Evolutionary conservation across 352 stramenopile genomes (phyloP).

Genomic region (Peronospora belbahrii): DNA sequence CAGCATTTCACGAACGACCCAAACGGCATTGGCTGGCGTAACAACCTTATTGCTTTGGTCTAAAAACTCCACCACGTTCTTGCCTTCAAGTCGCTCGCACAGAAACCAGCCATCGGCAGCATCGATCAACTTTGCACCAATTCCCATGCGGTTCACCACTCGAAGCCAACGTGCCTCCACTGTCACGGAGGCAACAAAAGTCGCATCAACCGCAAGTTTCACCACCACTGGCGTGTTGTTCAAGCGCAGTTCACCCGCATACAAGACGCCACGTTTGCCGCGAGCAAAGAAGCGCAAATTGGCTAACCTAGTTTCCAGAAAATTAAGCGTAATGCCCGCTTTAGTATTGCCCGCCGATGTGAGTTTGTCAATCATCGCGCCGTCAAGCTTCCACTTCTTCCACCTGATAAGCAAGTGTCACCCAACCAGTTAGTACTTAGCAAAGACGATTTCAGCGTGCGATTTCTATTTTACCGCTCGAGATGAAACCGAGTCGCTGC

Average conservation of each 20-base stretch:
- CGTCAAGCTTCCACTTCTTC: constrained; percentile 58
- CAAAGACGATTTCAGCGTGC: background rate
- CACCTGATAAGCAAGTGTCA: constrained; percentile 32
- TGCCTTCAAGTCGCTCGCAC: constrained; percentile 48
- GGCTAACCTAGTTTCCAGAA: constrained; percentile 17
- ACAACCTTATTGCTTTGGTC: constrained; percentile 13
- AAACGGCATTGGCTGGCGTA: constrained; percentile 30
- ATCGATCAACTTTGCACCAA: constrained; percentile 40
- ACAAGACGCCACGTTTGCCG: constrained; percentile 57
- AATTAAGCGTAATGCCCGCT: constrained; percentile 13
- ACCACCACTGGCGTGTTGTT: constrained; percentile 30
- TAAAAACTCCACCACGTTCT: constrained; percentile 59
- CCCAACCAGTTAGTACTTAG: background rate
- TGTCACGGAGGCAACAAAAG: constrained; percentile 29
- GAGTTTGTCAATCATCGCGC: constrained; percentile 45
- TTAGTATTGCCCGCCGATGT: constrained; percentile 17
- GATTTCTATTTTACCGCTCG: constrained; percentile 29
- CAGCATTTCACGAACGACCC: constrained; percentile 58
- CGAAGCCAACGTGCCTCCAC: constrained; percentile 51
- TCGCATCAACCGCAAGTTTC: constrained; percentile 37
- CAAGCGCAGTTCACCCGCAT: constrained; percentile 27
- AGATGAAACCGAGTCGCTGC: constrained; percentile 31
- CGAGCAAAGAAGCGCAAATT: constrained; percentile 55
- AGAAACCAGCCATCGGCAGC: constrained; percentile 48
- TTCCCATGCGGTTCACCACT: constrained; percentile 50